These are phyloP conservation scores for Eucalyptus cloeziana DNA, from an alignment of 345 rosid genomes.

Conservation along the genomic window DNA sequence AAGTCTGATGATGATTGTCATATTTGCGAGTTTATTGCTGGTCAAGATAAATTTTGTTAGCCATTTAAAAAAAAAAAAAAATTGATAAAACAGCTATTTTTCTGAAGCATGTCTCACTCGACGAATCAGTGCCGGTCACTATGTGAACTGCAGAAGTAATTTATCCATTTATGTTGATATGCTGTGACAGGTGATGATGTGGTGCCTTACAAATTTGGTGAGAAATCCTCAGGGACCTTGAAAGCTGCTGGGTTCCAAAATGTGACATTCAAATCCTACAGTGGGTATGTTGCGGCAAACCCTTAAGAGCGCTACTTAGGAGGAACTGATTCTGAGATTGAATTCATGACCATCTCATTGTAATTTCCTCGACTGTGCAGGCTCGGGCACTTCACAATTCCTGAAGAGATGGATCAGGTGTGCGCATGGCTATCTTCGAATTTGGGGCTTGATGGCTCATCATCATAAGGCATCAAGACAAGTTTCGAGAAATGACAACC, in stretches of 20 bases:
- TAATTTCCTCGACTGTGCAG: constrained; percentile 9
- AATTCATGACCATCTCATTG: neutral
- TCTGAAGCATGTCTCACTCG: neutral
- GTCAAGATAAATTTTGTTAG: neutral
- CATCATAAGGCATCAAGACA: constrained; percentile 1
- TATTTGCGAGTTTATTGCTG: neutral
- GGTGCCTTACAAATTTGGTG: constrained; percentile 78
- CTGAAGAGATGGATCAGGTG: constrained; percentile 81
- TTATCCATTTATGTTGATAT: neutral
- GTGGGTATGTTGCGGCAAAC: constrained; percentile 25
- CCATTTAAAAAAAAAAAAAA: neutral
- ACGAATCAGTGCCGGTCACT: neutral
- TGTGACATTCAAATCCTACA: constrained; percentile 62
- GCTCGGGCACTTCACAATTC: constrained; percentile 89
- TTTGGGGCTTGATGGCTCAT: constrained; percentile 45
- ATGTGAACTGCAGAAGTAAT: neutral
- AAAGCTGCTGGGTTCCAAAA: constrained; percentile 52
- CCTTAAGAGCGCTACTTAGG: neutral
- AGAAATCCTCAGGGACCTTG: constrained; percentile 63
- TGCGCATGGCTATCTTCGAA: constrained; percentile 68
- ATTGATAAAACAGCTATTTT: neutral
- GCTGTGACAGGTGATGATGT: constrained; percentile 72
- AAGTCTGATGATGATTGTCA: neutral
- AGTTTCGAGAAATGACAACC: neutral
- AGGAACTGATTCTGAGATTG: neutral